phyloP scores from a whole-genome alignment of 164 flowering plant genomes.

The Dillenia turbinata region DNA sequence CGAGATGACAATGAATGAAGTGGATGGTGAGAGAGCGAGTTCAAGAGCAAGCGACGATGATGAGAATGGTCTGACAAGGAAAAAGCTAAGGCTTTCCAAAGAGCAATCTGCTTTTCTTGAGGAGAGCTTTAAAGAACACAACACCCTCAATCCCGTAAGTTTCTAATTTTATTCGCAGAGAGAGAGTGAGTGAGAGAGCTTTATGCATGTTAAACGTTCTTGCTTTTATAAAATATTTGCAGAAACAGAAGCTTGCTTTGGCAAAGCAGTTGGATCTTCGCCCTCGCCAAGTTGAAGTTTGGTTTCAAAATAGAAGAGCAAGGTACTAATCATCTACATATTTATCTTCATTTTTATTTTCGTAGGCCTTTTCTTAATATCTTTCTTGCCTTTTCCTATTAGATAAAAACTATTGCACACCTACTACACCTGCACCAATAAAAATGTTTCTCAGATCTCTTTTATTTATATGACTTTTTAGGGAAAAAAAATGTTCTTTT shows the following conservation, averaged over 20 bases:
- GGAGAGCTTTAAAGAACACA: conserved; percentile 91
- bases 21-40: conserved; percentile 34
- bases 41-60: conserved; percentile 78
- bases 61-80: conserved; percentile 56
- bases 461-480: no score
- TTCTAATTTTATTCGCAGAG: background rate
- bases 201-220: background rate
- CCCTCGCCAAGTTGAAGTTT: conserved; percentile 80
- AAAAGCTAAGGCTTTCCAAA: conserved; percentile 81
- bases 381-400: background rate
- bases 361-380: no score
- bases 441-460: no score
- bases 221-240: conserved; percentile 12
- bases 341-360: background rate
- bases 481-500: no score
- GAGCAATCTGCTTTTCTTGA: conserved; percentile 94
- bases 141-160: conserved; percentile 89
- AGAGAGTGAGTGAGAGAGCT: background rate
- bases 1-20: conserved; percentile 28
- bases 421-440: background rate
- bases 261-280: conserved; percentile 72
- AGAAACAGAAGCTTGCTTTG: conserved; percentile 78
- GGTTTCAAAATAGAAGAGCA: conserved; percentile 90
- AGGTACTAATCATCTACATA: conserved; percentile 34
- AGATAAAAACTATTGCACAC: background rate